Conservation (phyloP, 2,329 filamentous ascomycete genomes). For the Aureobasidium sp. region DNA sequence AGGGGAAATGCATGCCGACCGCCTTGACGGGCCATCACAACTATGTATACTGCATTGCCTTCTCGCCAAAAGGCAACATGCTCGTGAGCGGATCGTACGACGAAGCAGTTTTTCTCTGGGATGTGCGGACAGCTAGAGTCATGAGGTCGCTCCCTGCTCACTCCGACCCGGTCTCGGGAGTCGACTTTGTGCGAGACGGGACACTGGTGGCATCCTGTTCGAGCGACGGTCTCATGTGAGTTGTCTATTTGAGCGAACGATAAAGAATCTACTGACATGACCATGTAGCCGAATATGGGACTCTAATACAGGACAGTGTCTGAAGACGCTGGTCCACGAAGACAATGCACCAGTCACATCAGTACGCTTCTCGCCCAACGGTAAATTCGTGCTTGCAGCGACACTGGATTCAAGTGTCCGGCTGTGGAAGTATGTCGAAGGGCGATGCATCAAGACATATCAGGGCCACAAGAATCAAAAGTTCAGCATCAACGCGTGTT, state of each 20-base stretch:
- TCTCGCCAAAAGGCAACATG: constrained; percentile 97
- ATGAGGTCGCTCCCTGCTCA: constrained; percentile 92
- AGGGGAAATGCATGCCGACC: constrained; percentile 50
- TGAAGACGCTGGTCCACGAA: constrained; percentile 91
- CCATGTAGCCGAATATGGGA: constrained; percentile 75
- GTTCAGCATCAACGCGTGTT: constrained; percentile 78
- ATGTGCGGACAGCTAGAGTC: constrained; percentile 75
- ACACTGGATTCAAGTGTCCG: constrained; percentile 85
- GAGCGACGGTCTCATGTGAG: constrained; percentile 78
- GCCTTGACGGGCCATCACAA: constrained; percentile 83
- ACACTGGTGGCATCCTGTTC: constrained; percentile 88
- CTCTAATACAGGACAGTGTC: constrained; percentile 85
- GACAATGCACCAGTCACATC: constrained; percentile 85
- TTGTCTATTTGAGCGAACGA: constrained; percentile 14
- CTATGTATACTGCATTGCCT: constrained; percentile 88
- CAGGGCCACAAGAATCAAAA: constrained; percentile 80
- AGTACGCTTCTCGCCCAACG: constrained; percentile 90
- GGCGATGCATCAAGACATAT: constrained; percentile 91
- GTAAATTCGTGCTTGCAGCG: constrained; percentile 84
- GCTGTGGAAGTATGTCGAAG: constrained; percentile 90
- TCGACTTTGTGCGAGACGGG: constrained; percentile 87
- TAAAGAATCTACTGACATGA: neutral
- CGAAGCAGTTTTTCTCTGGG: constrained; percentile 95
- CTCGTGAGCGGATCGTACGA: constrained; percentile 93
- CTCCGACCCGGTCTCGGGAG: constrained; percentile 86